These are phyloP conservation scores for Colletotrichum phormii DNA, from an alignment of 2,329 filamentous ascomycete genomes.

Conservation along the genomic window DNA sequence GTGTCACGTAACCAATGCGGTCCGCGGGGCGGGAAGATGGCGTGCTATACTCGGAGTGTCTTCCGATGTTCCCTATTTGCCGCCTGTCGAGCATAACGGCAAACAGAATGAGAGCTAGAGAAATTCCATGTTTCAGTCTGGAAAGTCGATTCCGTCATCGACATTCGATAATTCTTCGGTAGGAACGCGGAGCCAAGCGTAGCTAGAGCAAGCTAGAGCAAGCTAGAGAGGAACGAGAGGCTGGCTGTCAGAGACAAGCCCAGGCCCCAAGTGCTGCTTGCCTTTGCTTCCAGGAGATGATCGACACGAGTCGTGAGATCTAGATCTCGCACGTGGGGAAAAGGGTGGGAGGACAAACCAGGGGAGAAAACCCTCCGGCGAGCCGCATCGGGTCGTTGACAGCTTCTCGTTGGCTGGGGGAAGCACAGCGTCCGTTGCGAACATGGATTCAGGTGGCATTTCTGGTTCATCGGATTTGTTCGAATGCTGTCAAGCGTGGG, in stretches of 20 bases:
- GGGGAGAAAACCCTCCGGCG: conserved; percentile 19
- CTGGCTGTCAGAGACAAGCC: not conserved
- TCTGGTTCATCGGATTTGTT: not conserved
- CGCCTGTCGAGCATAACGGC: not conserved
- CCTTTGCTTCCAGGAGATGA: not conserved
- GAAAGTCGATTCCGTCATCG: conserved; percentile 37
- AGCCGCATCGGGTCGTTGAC: conserved; percentile 21
- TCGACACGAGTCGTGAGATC: conserved; percentile 32
- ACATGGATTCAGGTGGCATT: not conserved
- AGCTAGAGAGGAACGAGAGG: not conserved
- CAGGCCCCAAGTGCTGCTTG: not conserved
- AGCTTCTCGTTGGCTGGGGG: not conserved
- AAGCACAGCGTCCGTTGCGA: not conserved
- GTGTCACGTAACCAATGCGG: conserved; percentile 1
- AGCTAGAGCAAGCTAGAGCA: not conserved
- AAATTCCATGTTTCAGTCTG: conserved; percentile 37
- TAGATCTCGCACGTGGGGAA: conserved; percentile 28
- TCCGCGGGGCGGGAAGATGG: not conserved
- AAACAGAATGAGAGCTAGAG: conserved; percentile 2
- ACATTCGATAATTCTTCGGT: not conserved
- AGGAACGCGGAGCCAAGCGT: not conserved
- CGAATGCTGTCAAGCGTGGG: not conserved
- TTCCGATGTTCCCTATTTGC: not conserved
- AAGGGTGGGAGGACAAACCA: not conserved
- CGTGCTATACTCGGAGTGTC: conserved; percentile 21